Evolutionary conservation across 1,139 yeast species (phyloP), one percentile per base, ranked within the genome.

Genomic region (Pichia kudriavzevii): DNA sequence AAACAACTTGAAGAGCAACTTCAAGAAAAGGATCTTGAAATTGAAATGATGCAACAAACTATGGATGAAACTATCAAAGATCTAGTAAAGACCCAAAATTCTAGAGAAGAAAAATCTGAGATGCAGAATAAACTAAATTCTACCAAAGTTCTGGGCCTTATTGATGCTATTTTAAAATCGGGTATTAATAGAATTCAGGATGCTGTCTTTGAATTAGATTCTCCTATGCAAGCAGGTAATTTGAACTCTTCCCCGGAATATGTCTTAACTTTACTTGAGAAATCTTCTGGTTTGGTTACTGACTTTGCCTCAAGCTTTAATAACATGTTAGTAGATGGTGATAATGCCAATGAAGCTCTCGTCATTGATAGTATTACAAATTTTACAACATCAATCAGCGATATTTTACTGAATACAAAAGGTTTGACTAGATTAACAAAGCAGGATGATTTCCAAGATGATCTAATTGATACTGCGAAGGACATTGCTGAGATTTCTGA

Each of bases 191-290:
- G 87, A 35, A 67, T 84, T 34, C 93, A 84, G 56, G 87, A 82
- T 44, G 64, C 84, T 0, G 64, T 80, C 33, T 80, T 73, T 50
- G 88, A 79, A 49, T 64, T 84, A 41, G 78, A 75, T 36, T 79
- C 91, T 4, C 81, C 93, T 16, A 72, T 81, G 71, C 91, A 81
- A 56, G 85, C 91, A 13, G 94, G 94, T 38, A 83, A 83, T 51
- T 75, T 78, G 47, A 77, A 78, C 53, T 69, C 94, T 2, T 73
- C 93, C 0, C 85, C 94, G 2, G 80, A 73, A 48, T 80, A 75
- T 50, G 60, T 82, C 26, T 63, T 79, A 29, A 79, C 93, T 0
- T 63, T 83, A 32, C 63, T 79, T 45, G 95, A 87, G 53, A 72
- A 77, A 47, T 70, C 82, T 18, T 73, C 87, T 0, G 73, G 78